Base-by-base conservation (phyloP, 306 rosid species). In the Castanea mollissima region DNA sequence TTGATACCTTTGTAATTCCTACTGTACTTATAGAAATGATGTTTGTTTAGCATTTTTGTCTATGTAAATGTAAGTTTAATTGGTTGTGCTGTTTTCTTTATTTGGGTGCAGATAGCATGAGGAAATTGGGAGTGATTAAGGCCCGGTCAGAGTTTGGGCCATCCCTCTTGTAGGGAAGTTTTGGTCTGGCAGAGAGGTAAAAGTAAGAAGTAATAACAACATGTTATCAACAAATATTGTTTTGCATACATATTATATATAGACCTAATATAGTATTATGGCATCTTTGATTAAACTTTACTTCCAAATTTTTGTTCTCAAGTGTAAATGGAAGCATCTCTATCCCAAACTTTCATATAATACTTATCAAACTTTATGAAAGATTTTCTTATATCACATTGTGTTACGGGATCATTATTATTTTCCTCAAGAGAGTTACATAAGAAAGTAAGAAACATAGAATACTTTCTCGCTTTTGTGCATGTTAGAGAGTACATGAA, bases 61-160 rank as follows among this genome's bases (percentile, higher is more conserved):
- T 19, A 6, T 55, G 32, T 13, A 25, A 60, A 54, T 59, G 54
- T 12, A 12, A 49, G 54, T 35, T 31, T 35, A 68, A 68, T 68
- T n/a, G 27, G 52, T 23, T 65, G 23, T 68, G 2, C 32, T 74
- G 2, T 67, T 57, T 67, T 73, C 16, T 35, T 19, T 38, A 19
- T 68, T 68, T 35, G 72, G 16, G 25, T 68, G 84, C 84, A 80
- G 87, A 68, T 58, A 56, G 82, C 84, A 64, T 65, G 27, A 76
- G 21, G 21, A 64, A 54, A 21, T 16, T 69, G 55, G 60, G 54
- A 25, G 34, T 21, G 27, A 19, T 2, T 32, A 65, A 18, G 73
- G 51, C 72, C 57, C 2, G 41, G 25, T 11, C 38, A 51, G 35
- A 8, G 32, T 41, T 56, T 55, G 59, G 12, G 18, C 15, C 55